These are phyloP conservation scores for Coniochaeta sp. DNA, from an alignment of 2,329 filamentous ascomycete species.

Conservation along the genomic window DNA sequence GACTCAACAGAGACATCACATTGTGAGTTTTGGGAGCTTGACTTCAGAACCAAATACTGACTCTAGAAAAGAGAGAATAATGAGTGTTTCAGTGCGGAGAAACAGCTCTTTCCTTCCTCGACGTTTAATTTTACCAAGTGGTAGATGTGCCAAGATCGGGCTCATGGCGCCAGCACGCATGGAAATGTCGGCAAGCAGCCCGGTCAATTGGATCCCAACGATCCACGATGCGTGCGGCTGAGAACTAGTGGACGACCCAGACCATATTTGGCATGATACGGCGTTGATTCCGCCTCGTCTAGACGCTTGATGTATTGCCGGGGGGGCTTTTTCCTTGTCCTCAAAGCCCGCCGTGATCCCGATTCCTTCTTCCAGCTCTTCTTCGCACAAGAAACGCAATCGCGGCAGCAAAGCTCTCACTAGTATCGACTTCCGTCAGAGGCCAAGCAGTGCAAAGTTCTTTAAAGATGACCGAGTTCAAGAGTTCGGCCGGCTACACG, in stretches of 20 bases:
- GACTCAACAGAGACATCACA: not conserved
- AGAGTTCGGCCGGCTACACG: conserved; percentile 1
- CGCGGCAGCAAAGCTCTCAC: not conserved
- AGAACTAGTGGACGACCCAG: not conserved
- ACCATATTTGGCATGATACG: not conserved
- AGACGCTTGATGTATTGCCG: not conserved
- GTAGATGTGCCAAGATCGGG: not conserved
- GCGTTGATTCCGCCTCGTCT: not conserved
- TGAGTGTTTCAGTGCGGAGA: too few species aligned
- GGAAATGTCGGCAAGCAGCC: not conserved
- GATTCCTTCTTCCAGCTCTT: not conserved
- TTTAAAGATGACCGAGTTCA: not conserved
- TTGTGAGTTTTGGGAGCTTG: not conserved
- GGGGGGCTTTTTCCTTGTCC: not conserved
- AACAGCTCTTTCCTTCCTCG: not conserved
- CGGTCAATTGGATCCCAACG: not conserved
- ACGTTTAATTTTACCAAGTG: not conserved
- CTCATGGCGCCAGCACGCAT: not conserved
- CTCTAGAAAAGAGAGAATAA: too few species aligned
- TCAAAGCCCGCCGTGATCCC: not conserved
- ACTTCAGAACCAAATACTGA: not conserved
- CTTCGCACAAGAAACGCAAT: not conserved
- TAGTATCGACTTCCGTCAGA: not conserved
- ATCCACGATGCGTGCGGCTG: not conserved
- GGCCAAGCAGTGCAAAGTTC: not conserved